Base-by-base conservation (phyloP, 108 stramenopile species). In the Mediolabrus comicus region DNA sequence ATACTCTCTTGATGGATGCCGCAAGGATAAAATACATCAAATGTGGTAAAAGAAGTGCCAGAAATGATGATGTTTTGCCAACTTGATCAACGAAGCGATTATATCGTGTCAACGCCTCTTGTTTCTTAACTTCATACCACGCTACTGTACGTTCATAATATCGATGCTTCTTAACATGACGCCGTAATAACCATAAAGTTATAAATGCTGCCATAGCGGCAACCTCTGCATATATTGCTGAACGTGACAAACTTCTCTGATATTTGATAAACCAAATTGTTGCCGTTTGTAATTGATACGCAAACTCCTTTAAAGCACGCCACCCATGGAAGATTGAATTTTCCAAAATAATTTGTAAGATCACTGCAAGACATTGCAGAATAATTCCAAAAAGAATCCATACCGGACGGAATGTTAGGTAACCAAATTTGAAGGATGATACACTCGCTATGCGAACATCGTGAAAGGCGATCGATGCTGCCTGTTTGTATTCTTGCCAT, bases 1-100 rank as follows among this genome's bases (percentile, higher is more conserved):
- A 25, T 12, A 86, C 6, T 34, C 76, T 22, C 52, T 81, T 81
- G n/a, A 80, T 34, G 4, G 33, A 63, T 13, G 65, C 65, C 32
- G 63, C 61, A 22, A 59, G 25, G 3, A 72, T 69, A n/a, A 77
- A 27, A 66, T 87, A 95, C 27, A 87, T 13, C 22, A 80, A 9
- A 66, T 95, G 93, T 7, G 93, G 90, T 26, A 88, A 29, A n/a
- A 83, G 28, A 73, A 86, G 67, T 12, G 92, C 92, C 71, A 94
- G 36, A 14, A 90, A 41, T 30, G 87, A 62, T 7, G 90, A 91
- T 13, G 87, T 86, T 36, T 69, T 63, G 3, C 85, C 83, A 27
- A 91, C 79, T 59, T 66, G 71, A 4, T 69, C 67, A 9, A 86
- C 80, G 22, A 71, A 57, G 34, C 56, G n/a, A 17, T 57, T 36